phyloP scores from a whole-genome alignment of 768 basidiomycete genomes.

The Suillus subluteus region DNA sequence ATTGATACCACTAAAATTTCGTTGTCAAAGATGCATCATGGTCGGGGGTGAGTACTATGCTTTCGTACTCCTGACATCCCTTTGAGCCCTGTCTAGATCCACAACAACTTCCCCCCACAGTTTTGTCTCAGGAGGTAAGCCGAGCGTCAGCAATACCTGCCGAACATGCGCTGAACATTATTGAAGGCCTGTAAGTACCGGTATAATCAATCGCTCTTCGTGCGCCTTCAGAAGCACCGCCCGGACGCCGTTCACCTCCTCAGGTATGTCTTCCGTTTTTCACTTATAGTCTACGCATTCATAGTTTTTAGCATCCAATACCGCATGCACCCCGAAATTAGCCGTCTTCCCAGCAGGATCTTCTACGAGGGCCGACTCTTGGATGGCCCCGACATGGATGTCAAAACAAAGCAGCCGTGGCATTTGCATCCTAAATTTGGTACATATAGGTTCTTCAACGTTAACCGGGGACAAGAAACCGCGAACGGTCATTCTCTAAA shows the following conservation, averaged over 20 bases:
- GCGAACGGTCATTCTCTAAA: slow-evolving; percentile 68
- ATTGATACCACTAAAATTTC: slow-evolving; percentile 92
- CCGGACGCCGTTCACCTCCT: slow-evolving; percentile 89
- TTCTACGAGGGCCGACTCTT: slow-evolving; percentile 83
- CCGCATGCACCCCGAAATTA: slow-evolving; percentile 98
- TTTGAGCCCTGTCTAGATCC: slow-evolving; percentile 53
- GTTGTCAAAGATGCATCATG: slow-evolving; percentile 82
- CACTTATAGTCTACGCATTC: slow-evolving; percentile 6
- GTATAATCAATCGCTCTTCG: slow-evolving; percentile 93
- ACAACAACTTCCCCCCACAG: slow-evolving; percentile 95
- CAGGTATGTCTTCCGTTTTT: slow-evolving; percentile 52
- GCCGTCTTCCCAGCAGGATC: slow-evolving; percentile 80
- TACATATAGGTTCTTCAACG: slow-evolving; percentile 88
- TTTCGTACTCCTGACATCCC: background rate
- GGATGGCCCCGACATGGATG: slow-evolving; percentile 89
- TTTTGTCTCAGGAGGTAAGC: slow-evolving; percentile 62
- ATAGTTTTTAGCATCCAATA: slow-evolving; percentile 82
- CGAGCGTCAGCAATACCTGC: slow-evolving; percentile 32
- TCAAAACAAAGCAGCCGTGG: slow-evolving; percentile 85
- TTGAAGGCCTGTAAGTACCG: slow-evolving; percentile 63
- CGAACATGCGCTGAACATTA: slow-evolving; percentile 2
- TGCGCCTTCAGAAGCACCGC: slow-evolving; percentile 79
- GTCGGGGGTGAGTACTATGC: slow-evolving; percentile 68
- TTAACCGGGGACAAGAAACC: slow-evolving; percentile 66
- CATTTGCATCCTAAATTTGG: slow-evolving; percentile 79